A percentile compares a stretch with the other conserved stretches of the same genome.
These are phyloP conservation scores for Candida buenavistaensis DNA, from an alignment of 1,139 yeast genomes.

Conservation along the genomic window DNA sequence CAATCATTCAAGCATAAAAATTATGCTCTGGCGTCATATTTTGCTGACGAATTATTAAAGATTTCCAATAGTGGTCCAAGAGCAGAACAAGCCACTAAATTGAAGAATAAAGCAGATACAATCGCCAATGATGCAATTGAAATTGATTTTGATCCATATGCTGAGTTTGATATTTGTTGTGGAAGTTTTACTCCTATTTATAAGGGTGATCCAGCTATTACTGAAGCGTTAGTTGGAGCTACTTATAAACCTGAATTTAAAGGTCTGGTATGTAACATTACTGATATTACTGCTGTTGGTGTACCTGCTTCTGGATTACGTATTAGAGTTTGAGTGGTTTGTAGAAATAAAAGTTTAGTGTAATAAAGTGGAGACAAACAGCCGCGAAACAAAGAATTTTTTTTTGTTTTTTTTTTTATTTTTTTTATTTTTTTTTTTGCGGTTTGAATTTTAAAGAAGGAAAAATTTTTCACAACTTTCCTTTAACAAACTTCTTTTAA, in stretches of 20 bases:
- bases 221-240: conserved; percentile 92
- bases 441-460: not conserved
- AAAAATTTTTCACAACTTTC: not conserved
- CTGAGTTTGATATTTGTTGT: conserved; percentile 89
- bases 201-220: conserved; percentile 63
- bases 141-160: conserved; percentile 89
- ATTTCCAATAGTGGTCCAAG: conserved; percentile 71
- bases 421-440: not conserved
- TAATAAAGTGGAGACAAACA: no score
- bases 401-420: not conserved
- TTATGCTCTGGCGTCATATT: conserved; percentile 83
- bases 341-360: not conserved
- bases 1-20: conserved; percentile 88
- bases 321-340: conserved; percentile 24
- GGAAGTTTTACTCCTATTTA: conserved; percentile 87
- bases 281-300: conserved; percentile 78
- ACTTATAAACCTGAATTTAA: conserved; percentile 74
- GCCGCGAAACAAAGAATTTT: no score
- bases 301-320: conserved; percentile 96
- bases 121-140: conserved; percentile 84
- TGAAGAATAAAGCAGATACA: conserved; percentile 77
- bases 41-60: conserved; percentile 80
- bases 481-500: not conserved
- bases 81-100: conserved; percentile 85
- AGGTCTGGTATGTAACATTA: conserved; percentile 77